Evolutionary conservation across 305 asterid genomes (phyloP).

Genomic region (Euphrasia arctica): DNA sequence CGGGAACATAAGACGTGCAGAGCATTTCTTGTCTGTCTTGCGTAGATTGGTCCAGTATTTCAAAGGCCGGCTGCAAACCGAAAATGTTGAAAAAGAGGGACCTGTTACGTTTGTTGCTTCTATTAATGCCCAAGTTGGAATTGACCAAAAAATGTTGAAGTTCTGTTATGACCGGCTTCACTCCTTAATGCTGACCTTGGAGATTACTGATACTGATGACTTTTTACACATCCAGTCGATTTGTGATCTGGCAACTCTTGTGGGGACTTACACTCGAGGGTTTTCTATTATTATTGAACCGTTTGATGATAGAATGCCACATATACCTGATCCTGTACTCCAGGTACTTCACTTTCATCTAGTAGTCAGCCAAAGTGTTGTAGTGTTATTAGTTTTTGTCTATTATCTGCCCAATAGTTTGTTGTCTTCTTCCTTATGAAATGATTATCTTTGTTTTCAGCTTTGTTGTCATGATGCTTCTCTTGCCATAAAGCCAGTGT

Average conservation of each 20-base stretch:
- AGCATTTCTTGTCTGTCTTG: conserved; percentile 90
- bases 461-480: conserved; percentile 99
- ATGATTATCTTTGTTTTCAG: conserved; percentile 44
- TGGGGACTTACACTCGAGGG: conserved; percentile 91
- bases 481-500: conserved; percentile 97
- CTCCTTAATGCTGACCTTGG: conserved; percentile 88
- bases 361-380: conserved; percentile 11
- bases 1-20: conserved; percentile 96
- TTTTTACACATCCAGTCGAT: conserved; percentile 88
- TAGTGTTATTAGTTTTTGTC: neutral
- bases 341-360: conserved; percentile 52
- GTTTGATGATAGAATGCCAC: conserved; percentile 96
- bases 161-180: conserved; percentile 96
- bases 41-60: conserved; percentile 89
- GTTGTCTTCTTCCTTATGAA: conserved; percentile 17
- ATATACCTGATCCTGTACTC: conserved; percentile 94
- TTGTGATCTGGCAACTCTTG: conserved; percentile 95
- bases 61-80: conserved; percentile 75
- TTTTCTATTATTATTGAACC: conserved; percentile 97
- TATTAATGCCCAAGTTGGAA: conserved; percentile 82
- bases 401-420: too few species aligned
- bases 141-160: conserved; percentile 87
- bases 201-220: conserved; percentile 94
- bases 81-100: conserved; percentile 95
- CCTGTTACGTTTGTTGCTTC: conserved; percentile 94